These are phyloP conservation scores for Beauveria sp. DNA, from an alignment of 2,329 filamentous ascomycete species.

Conservation along the genomic window DNA sequence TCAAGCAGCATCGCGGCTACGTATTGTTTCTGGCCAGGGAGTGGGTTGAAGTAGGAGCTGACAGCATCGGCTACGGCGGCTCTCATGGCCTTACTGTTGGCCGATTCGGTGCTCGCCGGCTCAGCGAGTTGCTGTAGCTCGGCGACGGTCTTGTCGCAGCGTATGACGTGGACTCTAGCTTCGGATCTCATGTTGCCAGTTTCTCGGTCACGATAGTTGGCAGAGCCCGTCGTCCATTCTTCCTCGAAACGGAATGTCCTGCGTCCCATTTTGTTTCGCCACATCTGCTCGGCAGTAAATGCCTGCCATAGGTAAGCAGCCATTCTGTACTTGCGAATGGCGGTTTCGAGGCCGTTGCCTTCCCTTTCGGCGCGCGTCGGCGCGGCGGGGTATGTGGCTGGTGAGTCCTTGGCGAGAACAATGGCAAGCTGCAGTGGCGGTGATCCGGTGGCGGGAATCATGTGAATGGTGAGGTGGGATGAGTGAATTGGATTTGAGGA, in stretches of 20 bases:
- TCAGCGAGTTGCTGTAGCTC: slow-evolving; percentile 73
- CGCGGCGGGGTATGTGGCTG: slow-evolving; percentile 73
- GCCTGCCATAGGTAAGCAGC: slow-evolving; percentile 95
- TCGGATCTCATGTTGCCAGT: slow-evolving; percentile 75
- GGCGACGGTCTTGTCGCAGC: slow-evolving; percentile 72
- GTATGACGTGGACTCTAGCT: slow-evolving; percentile 80
- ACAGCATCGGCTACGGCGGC: slow-evolving; percentile 71
- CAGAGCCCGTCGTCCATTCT: slow-evolving; percentile 80
- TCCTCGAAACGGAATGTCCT: slow-evolving; percentile 88
- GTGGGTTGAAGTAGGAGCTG: slow-evolving; percentile 65
- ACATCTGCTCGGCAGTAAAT: slow-evolving; percentile 96
- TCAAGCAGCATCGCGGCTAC: slow-evolving; percentile 84
- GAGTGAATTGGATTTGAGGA: slow-evolving; percentile 65
- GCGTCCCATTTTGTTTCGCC: slow-evolving; percentile 75
- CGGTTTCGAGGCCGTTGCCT: slow-evolving; percentile 73
- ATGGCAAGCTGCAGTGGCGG: slow-evolving; percentile 88
- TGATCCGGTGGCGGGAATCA: slow-evolving; percentile 67
- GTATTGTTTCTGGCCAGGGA: slow-evolving; percentile 74
- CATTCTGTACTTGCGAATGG: slow-evolving; percentile 87
- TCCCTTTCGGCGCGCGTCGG: slow-evolving; percentile 69
- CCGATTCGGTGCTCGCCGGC: slow-evolving; percentile 68
- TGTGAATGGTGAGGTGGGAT: slow-evolving; percentile 75
- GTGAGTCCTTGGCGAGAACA: slow-evolving; percentile 79
- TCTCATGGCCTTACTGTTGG: slow-evolving; percentile 66
- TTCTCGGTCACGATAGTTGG: slow-evolving; percentile 66